A percentile compares a stretch with the other conserved stretches of the same genome.
These are phyloP conservation scores for Candida insectalens DNA, from an alignment of 805 yeast genomes.

Conservation along the genomic window DNA sequence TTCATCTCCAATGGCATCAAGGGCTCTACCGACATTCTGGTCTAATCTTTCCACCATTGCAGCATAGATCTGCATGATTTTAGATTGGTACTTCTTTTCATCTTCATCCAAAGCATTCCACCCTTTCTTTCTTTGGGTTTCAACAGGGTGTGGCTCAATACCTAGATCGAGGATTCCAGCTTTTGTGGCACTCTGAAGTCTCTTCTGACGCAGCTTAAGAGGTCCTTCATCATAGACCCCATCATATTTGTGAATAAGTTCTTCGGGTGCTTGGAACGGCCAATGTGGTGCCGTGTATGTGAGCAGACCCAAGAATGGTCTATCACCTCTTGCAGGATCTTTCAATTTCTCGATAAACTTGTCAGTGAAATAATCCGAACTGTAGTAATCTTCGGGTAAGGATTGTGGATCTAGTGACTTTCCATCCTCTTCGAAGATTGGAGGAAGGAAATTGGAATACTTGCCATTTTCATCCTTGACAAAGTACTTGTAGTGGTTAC, in stretches of 20 bases:
- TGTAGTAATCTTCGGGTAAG: conserved; percentile 38
- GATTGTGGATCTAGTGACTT: conserved; percentile 24
- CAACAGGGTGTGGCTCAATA: conserved; percentile 33
- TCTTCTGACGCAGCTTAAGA: conserved; percentile 26
- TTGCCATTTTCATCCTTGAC: conserved; percentile 24
- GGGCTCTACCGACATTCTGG: conserved; percentile 38
- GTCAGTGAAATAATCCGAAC: conserved; percentile 34
- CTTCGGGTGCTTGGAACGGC: conserved; percentile 54
- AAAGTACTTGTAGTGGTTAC: conserved; percentile 42
- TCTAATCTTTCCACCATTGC: conserved; percentile 55
- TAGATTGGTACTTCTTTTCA: conserved; percentile 28
- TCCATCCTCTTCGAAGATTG: conserved; percentile 32
- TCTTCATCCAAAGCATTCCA: conserved; percentile 34
- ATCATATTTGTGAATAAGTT: conserved; percentile 35
- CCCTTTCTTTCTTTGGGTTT: conserved; percentile 29
- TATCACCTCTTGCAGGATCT: conserved; percentile 23
- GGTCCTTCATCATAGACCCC: conserved; percentile 43
- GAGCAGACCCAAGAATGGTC: conserved; percentile 44
- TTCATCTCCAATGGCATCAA: conserved; percentile 35
- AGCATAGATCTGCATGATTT: conserved; percentile 50
- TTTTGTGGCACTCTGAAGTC: conserved; percentile 31
- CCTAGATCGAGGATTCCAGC: conserved; percentile 38
- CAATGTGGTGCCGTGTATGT: conserved; percentile 61
- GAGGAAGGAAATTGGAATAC: conserved; percentile 25
- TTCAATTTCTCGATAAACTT: conserved; percentile 30